Evolutionary conservation across 2,329 filamentous ascomycete genomes (phyloP).

Genomic region (Aspergillus neotritici): DNA sequence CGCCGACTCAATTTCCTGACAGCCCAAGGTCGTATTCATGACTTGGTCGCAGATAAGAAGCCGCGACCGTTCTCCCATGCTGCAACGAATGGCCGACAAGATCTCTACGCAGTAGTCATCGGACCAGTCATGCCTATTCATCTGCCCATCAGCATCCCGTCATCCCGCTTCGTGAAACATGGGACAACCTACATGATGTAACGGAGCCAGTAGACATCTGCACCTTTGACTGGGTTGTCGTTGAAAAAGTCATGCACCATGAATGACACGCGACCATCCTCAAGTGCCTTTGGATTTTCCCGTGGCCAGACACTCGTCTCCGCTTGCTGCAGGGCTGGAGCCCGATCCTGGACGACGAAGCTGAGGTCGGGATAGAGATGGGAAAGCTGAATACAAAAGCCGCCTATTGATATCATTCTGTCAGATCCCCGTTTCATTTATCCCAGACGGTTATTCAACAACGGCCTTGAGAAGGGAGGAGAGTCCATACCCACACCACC

Average conservation of each 20-base stretch:
- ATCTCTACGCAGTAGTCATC: conserved; percentile 8
- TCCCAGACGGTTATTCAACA: too few relatives aligned
- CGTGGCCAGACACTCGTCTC: conserved; percentile 1
- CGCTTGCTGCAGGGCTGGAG: neutral
- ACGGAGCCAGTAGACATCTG: conserved; percentile 8
- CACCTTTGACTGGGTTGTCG: conserved; percentile 3
- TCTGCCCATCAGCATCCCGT: neutral
- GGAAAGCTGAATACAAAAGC: conserved; percentile 6
- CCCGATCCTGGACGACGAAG: conserved; percentile 7
- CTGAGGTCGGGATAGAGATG: neutral
- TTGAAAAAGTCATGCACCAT: conserved; percentile 6
- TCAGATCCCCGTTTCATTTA: too few relatives aligned
- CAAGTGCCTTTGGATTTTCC: neutral
- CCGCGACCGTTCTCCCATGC: conserved; percentile 1
- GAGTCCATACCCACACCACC: conserved; percentile 6
- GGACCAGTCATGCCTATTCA: conserved; percentile 9
- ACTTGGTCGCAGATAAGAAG: conserved; percentile 10
- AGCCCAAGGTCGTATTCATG: conserved; percentile 9
- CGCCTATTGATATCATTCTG: neutral
- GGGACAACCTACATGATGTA: conserved; percentile 5
- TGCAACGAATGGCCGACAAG: conserved; percentile 2
- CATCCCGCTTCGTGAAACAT: neutral
- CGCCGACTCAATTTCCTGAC: neutral
- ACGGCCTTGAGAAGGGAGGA: too few relatives aligned
- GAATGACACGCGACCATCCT: neutral